phyloP scores from a whole-genome alignment of 345 rosid species.

The Eucalyptus erythrocorys region DNA sequence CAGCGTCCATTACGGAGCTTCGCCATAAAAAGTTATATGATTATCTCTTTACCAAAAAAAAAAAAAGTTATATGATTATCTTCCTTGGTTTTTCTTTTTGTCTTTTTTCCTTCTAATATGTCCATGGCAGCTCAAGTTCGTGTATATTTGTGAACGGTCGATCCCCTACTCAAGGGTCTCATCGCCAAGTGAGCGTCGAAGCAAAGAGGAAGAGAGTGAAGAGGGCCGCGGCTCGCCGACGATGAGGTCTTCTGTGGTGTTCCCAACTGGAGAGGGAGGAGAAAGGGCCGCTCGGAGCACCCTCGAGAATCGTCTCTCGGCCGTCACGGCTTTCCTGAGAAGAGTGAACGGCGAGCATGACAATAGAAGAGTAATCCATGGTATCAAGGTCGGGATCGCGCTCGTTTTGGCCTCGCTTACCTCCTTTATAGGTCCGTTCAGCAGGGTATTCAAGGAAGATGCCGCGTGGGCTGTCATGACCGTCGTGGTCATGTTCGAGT shows the following conservation, averaged over 20 bases:
- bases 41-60: no score
- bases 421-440: conserved; percentile 37
- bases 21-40: neutral
- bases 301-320: no score
- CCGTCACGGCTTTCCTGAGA: neutral
- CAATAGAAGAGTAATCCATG: conserved; percentile 24
- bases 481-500: conserved; percentile 62
- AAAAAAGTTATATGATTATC: no score
- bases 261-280: neutral
- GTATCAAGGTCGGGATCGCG: conserved; percentile 53
- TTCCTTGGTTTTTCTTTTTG: neutral
- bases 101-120: no score
- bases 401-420: conserved; percentile 49
- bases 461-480: conserved; percentile 84
- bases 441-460: conserved; percentile 28
- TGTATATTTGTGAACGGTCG: neutral
- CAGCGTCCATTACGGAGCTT: neutral
- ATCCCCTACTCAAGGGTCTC: neutral
- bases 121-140: neutral
- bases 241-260: neutral
- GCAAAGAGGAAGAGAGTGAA: no score
- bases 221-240: no score
- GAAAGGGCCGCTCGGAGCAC: neutral
- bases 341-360: conserved; percentile 1
- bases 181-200: no score